Evolutionary conservation across 1,284 basidiomycete species (phyloP).

Genomic region (Trametes hirsuta): DNA sequence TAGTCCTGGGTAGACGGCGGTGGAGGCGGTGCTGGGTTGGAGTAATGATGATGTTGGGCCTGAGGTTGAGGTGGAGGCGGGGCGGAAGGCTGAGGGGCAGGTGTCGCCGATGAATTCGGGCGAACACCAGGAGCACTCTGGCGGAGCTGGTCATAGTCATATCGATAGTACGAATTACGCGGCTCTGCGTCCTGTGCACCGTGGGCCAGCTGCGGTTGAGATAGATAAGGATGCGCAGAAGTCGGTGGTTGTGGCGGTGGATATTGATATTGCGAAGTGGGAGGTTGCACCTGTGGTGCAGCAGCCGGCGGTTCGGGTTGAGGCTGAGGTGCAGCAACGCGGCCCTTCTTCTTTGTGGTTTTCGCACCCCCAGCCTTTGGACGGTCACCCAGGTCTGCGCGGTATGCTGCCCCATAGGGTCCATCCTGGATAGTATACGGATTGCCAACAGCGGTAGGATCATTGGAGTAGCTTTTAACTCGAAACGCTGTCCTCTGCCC

Average conservation of each 20-base stretch:
- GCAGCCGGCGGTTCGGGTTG: neutral
- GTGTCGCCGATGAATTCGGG: conserved; percentile 5
- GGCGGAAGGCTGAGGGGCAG: neutral
- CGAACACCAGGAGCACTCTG: conserved; percentile 22
- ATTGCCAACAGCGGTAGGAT: conserved; percentile 15
- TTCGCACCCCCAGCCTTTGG: neutral
- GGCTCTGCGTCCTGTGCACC: conserved; percentile 4
- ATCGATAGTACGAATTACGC: conserved; percentile 36
- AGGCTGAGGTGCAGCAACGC: neutral
- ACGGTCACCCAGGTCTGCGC: conserved; percentile 2
- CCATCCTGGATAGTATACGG: conserved; percentile 14
- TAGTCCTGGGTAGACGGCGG: neutral
- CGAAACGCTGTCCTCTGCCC: conserved; percentile 24
- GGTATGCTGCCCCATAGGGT: conserved; percentile 20
- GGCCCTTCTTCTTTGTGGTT: neutral
- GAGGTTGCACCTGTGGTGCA: neutral
- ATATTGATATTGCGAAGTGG: neutral
- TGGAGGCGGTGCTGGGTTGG: neutral
- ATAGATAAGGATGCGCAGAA: neutral
- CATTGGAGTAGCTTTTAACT: conserved; percentile 23
- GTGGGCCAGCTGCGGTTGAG: neutral
- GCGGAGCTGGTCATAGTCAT: conserved; percentile 38
- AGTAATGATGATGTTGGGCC: neutral
- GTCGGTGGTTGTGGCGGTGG: neutral
- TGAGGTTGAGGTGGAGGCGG: neutral